phyloP scores from a whole-genome alignment of 805 yeast genomes.

The Komagataella kurtzmanii region DNA sequence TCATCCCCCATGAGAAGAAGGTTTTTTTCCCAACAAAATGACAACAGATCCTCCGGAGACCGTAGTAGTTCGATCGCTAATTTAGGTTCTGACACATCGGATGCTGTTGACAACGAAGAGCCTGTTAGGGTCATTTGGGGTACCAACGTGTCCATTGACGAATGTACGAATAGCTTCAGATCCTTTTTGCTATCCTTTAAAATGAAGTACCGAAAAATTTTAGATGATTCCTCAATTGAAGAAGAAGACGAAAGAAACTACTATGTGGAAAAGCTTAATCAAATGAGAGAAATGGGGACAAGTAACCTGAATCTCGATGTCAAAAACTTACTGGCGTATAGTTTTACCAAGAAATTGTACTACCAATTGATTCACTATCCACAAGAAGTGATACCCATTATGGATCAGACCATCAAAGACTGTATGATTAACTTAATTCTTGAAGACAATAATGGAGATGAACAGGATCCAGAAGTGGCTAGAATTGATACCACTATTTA shows the following conservation, averaged over 20 bases:
- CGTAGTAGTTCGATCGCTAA: conserved; percentile 12
- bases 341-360: conserved; percentile 65
- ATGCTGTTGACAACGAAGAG: conserved; percentile 34
- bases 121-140: conserved; percentile 96
- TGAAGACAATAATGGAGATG: conserved; percentile 26
- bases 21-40: conserved; percentile 25
- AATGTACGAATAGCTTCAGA: conserved; percentile 68
- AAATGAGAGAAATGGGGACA: conserved; percentile 67
- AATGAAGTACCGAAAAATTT: conserved; percentile 49
- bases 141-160: conserved; percentile 88
- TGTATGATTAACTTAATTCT: conserved; percentile 65
- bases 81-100: conserved; percentile 10
- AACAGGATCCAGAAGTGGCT: conserved; percentile 33
- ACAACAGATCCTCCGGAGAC: conserved; percentile 11
- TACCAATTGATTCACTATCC: conserved; percentile 86
- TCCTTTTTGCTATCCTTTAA: conserved; percentile 79
- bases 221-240: conserved; percentile 23
- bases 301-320: conserved; percentile 81
- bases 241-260: conserved; percentile 53
- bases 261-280: conserved; percentile 60
- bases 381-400: conserved; percentile 91
- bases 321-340: conserved; percentile 61
- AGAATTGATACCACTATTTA: conserved; percentile 73
- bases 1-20: conserved; percentile 60
- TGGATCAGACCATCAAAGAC: conserved; percentile 93